These are phyloP conservation scores for Ascodesmis nigricans DNA, from an alignment of 495 filamentous ascomycete genomes.

Conservation along the genomic window DNA sequence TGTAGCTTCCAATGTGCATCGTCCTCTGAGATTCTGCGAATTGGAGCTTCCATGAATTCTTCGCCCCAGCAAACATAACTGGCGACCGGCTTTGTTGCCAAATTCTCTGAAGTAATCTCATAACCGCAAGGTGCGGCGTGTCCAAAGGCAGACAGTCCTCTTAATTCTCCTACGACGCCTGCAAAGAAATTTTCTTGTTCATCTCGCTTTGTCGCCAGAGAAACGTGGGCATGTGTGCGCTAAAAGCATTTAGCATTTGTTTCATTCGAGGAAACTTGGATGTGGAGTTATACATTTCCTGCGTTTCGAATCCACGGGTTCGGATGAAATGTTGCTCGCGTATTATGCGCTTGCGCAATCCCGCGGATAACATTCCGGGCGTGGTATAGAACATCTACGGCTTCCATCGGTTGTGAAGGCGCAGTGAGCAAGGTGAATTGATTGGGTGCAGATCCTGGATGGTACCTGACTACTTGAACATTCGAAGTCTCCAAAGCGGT, in stretches of 20 bases:
- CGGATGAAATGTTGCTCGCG: slow-evolving; percentile 58
- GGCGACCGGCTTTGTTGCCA: no score
- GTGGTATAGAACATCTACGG: slow-evolving; percentile 51
- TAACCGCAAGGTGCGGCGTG: slow-evolving; percentile 39
- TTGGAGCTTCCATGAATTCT: slow-evolving; percentile 48
- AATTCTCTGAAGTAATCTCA: no score
- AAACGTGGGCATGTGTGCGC: slow-evolving; percentile 47
- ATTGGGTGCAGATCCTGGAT: slow-evolving; percentile 49
- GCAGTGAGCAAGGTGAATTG: slow-evolving; percentile 69
- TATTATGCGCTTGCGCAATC: slow-evolving; percentile 33
- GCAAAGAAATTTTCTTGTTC: slow-evolving; percentile 40
- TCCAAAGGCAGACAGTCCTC: slow-evolving; percentile 41
- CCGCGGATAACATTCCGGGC: slow-evolving; percentile 44
- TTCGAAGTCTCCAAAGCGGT: slow-evolving; percentile 34
- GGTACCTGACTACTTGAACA: slow-evolving; percentile 51
- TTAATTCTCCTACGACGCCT: slow-evolving; percentile 41
- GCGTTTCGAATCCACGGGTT: no score
- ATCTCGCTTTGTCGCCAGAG: slow-evolving; percentile 22
- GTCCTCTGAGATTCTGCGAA: slow-evolving; percentile 34
- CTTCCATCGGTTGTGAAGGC: slow-evolving; percentile 38
- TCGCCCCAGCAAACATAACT: slow-evolving; percentile 56
- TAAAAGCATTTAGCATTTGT: no score
- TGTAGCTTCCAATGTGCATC: slow-evolving; percentile 45
- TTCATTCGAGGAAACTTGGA: no score
- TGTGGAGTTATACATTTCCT: no score